Evolutionary conservation across 2,329 filamentous ascomycete species (phyloP).

Genomic region (Claviceps fusiformis): DNA sequence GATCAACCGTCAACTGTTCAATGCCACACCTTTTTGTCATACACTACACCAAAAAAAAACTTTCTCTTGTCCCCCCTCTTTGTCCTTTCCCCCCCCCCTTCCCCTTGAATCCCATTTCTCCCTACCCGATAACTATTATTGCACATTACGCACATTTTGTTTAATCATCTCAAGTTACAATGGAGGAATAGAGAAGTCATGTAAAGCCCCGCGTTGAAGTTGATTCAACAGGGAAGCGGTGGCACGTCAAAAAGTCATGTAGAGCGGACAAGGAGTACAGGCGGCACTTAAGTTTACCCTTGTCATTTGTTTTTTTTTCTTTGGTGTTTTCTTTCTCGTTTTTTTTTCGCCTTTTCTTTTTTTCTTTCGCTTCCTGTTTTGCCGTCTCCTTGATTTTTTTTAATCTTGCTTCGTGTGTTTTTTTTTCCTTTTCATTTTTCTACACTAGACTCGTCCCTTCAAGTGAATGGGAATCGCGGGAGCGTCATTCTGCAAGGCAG

Average conservation of each 20-base stretch:
- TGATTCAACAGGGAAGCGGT: slow-evolving; percentile 13
- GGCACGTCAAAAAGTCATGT: slow-evolving; percentile 27
- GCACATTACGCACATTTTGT: slow-evolving; percentile 10
- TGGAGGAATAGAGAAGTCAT: slow-evolving; percentile 29
- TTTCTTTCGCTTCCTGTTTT: neutral
- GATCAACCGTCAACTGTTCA: neutral
- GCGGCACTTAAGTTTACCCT: slow-evolving; percentile 14
- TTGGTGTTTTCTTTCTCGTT: neutral
- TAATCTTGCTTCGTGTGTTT: neutral
- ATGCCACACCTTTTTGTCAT: neutral
- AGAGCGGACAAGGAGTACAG: slow-evolving; percentile 27
- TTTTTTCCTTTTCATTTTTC: slow-evolving; percentile 10
- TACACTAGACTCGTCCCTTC: slow-evolving; percentile 17
- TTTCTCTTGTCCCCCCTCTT: neutral
- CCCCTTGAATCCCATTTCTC: neutral
- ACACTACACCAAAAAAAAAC: neutral
- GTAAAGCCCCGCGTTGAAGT: slow-evolving; percentile 22
- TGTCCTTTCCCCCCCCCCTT: too few species aligned
- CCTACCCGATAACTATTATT: neutral
- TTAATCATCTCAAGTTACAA: slow-evolving; percentile 16
- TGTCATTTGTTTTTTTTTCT: slow-evolving; percentile 11
- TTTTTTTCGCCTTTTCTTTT: slow-evolving; percentile 5
- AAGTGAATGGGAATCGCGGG: slow-evolving; percentile 18
- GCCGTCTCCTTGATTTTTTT: neutral
- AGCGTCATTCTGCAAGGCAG: slow-evolving; percentile 1